Base-by-base conservation (phyloP, 2,329 filamentous ascomycete species). In the Daldinia eschscholtzii region DNA sequence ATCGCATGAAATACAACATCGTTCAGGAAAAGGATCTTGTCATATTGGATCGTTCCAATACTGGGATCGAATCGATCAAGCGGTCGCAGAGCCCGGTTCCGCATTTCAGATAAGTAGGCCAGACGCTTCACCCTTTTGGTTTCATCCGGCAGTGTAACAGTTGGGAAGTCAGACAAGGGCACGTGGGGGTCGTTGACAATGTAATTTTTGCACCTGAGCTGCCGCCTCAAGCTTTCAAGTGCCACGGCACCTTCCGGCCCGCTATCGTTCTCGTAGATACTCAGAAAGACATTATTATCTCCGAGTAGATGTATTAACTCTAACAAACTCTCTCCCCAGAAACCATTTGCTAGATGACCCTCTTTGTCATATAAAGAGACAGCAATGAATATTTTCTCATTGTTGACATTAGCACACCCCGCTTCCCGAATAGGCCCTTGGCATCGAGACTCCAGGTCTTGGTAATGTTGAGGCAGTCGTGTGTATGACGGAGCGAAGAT, bases 191-290 rank as follows among this genome's bases (percentile, higher is more conserved):
- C 90, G 55, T 83, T 86, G 6, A 92, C 83, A 60, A 93, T 85
- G 1, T 81, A 80, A 72, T 84, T 82, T 37, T 81, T 76, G 67
- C 81, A 82, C 68, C 84, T 76, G 1, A 86, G 74, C 37, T 74
- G 82, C n/a, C 79, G 75, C 61, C 85, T 83, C 52, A 93, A 83
- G 2, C 81, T 78, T 33, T 80, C 74, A 61, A 93, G 80, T 0
- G 90, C 88, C 37, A 80, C 77, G 64, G 82, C 83, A 15, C 88
- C 89, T 33, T 82, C 80, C 1, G 83, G 79, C 1, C 89, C 89
- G 35, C 90, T 87, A 75, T 92, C 88, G 73, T 92, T 91, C 76
- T 92, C 91, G 77, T 93, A 93, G 35, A 94, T 87, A 78, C 90
- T 92, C 61, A 94, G 79, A 75, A 89, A 92, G 1, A 91, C 88